phyloP scores from a whole-genome alignment of 805 yeast species.

The Yarrowia sp. region DNA sequence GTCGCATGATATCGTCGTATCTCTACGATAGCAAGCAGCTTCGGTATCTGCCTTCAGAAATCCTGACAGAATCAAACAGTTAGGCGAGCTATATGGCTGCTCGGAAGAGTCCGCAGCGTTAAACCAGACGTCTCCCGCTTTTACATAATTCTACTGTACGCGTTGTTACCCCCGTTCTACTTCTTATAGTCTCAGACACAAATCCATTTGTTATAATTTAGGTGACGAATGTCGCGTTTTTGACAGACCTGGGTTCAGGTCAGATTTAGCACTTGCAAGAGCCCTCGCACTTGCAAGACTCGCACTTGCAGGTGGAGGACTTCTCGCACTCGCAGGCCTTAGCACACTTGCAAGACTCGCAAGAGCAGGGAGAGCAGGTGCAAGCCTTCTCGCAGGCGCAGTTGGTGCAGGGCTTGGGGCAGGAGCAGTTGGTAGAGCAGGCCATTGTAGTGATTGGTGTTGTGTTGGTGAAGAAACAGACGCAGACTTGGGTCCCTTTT shows the following conservation, averaged over 20 bases:
- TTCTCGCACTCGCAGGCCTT: slow-evolving; percentile 24
- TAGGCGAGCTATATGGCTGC: too few relatives aligned
- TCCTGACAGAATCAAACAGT: too few relatives aligned
- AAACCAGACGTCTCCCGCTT: too few relatives aligned
- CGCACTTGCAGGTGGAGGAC: slow-evolving; percentile 24
- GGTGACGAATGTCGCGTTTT: background rate
- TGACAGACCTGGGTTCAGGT: too few relatives aligned
- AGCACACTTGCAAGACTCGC: slow-evolving; percentile 17
- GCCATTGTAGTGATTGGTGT: background rate
- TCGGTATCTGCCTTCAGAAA: too few relatives aligned
- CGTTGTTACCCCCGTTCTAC: too few relatives aligned
- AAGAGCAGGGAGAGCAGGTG: slow-evolving; percentile 17
- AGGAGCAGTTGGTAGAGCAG: slow-evolving; percentile 28
- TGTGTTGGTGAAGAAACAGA: background rate
- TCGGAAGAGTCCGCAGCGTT: too few relatives aligned
- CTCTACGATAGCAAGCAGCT: too few relatives aligned
- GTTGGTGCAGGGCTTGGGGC: slow-evolving; percentile 26
- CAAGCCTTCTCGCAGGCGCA: slow-evolving; percentile 21
- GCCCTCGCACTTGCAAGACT: slow-evolving; percentile 25
- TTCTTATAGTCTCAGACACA: too few relatives aligned
- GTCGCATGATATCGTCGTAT: background rate
- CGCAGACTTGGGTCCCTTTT: too few relatives aligned
- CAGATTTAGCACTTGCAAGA: slow-evolving; percentile 18
- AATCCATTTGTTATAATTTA: background rate
- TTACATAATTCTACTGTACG: too few relatives aligned